phyloP scores from a whole-genome alignment of 495 filamentous ascomycete species.

The Penicillium nucicola region DNA sequence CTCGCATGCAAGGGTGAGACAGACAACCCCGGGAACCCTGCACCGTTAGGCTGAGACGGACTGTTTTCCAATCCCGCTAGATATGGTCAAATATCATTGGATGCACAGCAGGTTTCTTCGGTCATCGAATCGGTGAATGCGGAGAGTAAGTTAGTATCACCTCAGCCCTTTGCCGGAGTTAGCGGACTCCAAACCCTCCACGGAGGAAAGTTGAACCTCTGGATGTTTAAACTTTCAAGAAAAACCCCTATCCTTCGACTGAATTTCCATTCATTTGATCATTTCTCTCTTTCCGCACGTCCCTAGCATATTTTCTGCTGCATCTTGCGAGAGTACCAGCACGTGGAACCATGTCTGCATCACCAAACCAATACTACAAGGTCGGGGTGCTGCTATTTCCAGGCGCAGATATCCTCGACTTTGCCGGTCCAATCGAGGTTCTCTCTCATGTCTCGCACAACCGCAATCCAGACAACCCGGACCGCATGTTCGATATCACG shows the following conservation, averaged over 20 bases:
- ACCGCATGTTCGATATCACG: slow-evolving; percentile 27
- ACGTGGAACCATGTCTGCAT: slow-evolving; percentile 4
- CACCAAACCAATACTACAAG: slow-evolving; percentile 20
- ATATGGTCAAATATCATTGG: neutral
- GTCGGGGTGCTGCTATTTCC: slow-evolving; percentile 42
- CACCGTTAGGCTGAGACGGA: neutral
- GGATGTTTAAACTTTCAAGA: neutral
- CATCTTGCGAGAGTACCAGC: neutral
- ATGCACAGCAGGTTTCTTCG: neutral
- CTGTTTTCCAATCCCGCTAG: neutral
- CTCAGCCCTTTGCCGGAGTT: slow-evolving; percentile 7
- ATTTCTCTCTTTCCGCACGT: neutral
- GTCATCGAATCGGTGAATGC: neutral
- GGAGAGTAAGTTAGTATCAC: slow-evolving; percentile 10
- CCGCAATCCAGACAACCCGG: slow-evolving; percentile 21
- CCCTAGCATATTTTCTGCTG: neutral
- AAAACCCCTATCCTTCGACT: neutral
- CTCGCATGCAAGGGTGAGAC: neutral
- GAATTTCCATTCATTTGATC: neutral
- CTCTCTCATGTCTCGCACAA: slow-evolving; percentile 32
- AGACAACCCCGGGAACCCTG: neutral
- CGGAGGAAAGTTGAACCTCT: slow-evolving; percentile 5
- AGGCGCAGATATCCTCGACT: slow-evolving; percentile 58
- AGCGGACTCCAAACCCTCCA: slow-evolving; percentile 2
- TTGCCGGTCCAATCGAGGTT: slow-evolving; percentile 64